Evolutionary conservation across 768 basidiomycete species (phyloP), one percentile per base, ranked within the genome.

Genomic region (Boletus vinaceobasis): DNA sequence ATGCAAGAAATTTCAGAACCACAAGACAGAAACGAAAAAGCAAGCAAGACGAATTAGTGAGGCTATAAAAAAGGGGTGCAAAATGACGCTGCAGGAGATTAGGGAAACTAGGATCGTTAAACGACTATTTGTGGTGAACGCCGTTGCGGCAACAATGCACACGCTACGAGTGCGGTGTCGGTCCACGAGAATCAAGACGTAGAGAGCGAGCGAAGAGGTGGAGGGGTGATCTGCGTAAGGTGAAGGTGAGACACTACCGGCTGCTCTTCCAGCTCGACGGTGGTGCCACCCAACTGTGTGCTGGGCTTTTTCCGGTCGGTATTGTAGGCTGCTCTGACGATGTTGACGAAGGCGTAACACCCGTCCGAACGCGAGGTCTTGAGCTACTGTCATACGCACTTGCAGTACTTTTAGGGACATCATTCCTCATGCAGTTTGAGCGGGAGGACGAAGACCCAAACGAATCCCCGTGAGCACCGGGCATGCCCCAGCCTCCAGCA

Each of bases 391-490:
- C 65, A 45, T 67, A 53, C 15, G 61, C 48, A 38, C 64, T 65
- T 19, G 59, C 55, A 15, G 62, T 15, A 40, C 64, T 59, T n/a
- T 27, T 55, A 5, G 59, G 56, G 31, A 23, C 23, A 23, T 50
- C 56, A 7, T 48, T 13, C 7, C 55, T 44, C 33, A 15, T 19
- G 5, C 52, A 26, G 37, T 42, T 53, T 7, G 60, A 5, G n/a
- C 58, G 66, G 32, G 70, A 59, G n/a, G 61, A 43, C 9, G 64
- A 52, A 2, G 79, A 74, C 7, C 82, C 80, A 64, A 85, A 82
- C 8, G 78, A 67, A 56, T 87, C 87, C 13, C 88, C 90, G 61
- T 90, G 90, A 43, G 80, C 83, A 61, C 86, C 90, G 60, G 78
- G 77, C 40, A 86, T 79, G 21, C 73, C 75, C 72, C 81, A 83